Conservation (phyloP, 345 rosid genomes). For the Sisymbrium altissimum region DNA sequence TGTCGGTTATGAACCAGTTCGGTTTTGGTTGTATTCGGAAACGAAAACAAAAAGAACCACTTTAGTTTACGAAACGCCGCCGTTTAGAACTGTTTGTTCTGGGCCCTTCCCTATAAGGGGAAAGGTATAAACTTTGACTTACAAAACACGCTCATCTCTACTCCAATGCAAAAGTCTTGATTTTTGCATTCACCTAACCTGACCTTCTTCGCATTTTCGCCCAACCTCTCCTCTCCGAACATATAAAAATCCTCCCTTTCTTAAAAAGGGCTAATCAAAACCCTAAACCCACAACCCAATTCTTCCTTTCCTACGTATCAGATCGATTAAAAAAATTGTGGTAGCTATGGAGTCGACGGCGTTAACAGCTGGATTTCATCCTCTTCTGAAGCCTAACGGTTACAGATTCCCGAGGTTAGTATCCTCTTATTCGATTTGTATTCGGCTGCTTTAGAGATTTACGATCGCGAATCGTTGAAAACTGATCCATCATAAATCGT, state of each 20-base stretch:
- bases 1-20: constrained; percentile 7
- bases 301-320: neutral
- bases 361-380: constrained; percentile 24
- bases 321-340: too few relatives aligned
- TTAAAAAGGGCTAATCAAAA: constrained; percentile 5
- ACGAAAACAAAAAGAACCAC: neutral
- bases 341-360: constrained; percentile 14
- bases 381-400: constrained; percentile 15
- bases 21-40: neutral
- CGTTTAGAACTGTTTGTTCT: neutral
- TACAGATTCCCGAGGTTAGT: constrained; percentile 24
- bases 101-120: neutral
- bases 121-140: constrained; percentile 29
- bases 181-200: constrained; percentile 23
- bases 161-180: constrained; percentile 31
- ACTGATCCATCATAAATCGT: neutral
- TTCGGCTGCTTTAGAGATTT: neutral
- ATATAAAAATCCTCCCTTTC: neutral
- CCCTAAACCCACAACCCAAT: constrained; percentile 22
- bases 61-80: neutral
- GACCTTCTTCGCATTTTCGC: constrained; percentile 28
- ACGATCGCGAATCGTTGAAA: neutral
- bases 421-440: neutral
- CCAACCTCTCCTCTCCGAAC: neutral
- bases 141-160: neutral